Evolutionary conservation across 1,284 basidiomycete genomes (phyloP), one percentile per base, ranked within the genome.

Genomic region (Pascua guehoae): DNA sequence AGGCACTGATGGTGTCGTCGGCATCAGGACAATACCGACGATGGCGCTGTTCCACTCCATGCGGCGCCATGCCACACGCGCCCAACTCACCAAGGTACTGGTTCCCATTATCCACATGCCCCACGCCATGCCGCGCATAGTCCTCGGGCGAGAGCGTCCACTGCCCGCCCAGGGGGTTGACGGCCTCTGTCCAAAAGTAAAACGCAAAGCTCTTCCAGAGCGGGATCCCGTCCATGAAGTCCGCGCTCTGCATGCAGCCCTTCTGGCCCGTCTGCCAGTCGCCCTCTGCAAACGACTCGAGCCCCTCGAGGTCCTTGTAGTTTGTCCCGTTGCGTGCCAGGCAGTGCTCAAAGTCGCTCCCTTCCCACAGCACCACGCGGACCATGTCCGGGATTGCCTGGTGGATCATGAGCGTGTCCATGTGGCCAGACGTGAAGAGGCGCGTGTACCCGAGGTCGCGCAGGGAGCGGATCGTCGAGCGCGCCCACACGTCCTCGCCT

Each of bases 111-210:
- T 58, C 57, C 11, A 41, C 40, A 3, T 8, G 56, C 12, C 32
- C n/a, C 24, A 41, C n/a, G 52, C 39, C 37, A 56, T 50, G 15
- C 12, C n/a, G 17, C 10, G 42, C 43, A 47, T 71, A 76, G 54
- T 76, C 64, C 51, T 77, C 74, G 1, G 75, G 75, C 9, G 64
- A 57, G 15, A 78, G 55, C 8, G 71, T 71, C 74, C 74, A 78
- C 8, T 63, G 51, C 4, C 52, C 45, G 2, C 75, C 75, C 2
- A 75, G 63, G 1, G 71, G 70, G 46, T 67, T 61, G 3, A 53
- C 49, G 5, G 62, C 42, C 8, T 49, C 48, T 3, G 44, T 18
- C 76, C 76, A 78, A 57, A 73, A 78, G 43, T 67, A 56, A 41
- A 72, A 71, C 12, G 59, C 49, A 49, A 75, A 68, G 32, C 67